A percentile compares a stretch with the other conserved stretches of the same genome.
phyloP scores from a whole-genome alignment of 345 rosid species.

The Limnanthes douglasii region DNA sequence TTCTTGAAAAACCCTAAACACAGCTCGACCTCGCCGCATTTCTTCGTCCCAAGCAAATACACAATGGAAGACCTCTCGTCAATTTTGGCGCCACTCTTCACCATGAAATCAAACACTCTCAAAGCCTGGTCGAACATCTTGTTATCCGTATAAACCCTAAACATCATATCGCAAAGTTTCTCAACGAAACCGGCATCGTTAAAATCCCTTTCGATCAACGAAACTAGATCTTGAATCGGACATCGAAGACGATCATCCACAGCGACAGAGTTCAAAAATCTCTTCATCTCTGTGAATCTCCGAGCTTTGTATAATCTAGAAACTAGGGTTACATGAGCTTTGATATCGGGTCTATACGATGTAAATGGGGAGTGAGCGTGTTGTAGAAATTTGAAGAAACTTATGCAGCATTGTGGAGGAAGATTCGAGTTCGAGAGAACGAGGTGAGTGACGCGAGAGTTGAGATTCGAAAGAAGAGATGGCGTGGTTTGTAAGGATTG shows the following conservation, averaged over 20 bases:
- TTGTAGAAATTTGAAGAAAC: conserved; percentile 38
- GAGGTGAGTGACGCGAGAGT: conserved; percentile 25
- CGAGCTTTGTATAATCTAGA: conserved; percentile 30
- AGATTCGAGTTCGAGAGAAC: conserved; percentile 38
- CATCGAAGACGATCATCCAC: conserved; percentile 19
- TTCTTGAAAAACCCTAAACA: conserved; percentile 35
- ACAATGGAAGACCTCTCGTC: conserved; percentile 73
- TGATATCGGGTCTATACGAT: conserved; percentile 28
- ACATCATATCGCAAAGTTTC: conserved; percentile 41
- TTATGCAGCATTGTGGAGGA: conserved; percentile 32
- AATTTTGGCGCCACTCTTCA: conserved; percentile 23
- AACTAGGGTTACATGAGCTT: conserved; percentile 26
- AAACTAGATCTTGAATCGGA: conserved; percentile 21
- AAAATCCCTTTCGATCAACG: conserved; percentile 11
- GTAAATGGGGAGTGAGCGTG: conserved; percentile 13
- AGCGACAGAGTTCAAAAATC: conserved; percentile 21
- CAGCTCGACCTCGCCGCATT: conserved; percentile 21
- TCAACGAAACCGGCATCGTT: conserved; percentile 20
- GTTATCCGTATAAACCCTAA: conserved; percentile 57
- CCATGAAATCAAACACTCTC: conserved; percentile 46
- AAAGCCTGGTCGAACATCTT: conserved; percentile 39
- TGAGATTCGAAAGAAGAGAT: conserved; percentile 27
- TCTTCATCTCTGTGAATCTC: conserved; percentile 33
- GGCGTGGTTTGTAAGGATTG: conserved; percentile 21
- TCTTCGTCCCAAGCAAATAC: conserved; percentile 50